Base-by-base conservation (phyloP, 495 filamentous ascomycete species). In the Articulospora tetracladia region DNA sequence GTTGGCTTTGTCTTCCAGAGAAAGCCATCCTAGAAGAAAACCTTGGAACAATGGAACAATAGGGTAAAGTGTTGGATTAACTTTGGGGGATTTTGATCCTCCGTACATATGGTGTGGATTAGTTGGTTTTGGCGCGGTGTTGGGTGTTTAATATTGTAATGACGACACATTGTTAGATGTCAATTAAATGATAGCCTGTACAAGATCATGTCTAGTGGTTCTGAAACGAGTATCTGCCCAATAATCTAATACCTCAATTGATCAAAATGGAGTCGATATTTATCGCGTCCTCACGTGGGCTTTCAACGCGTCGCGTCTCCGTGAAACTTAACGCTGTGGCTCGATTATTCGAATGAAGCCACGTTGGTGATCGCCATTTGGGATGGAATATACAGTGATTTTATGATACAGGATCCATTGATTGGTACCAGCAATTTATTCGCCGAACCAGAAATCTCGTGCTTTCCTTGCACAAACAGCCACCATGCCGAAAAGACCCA, bases 1-100 rank as follows among this genome's bases (percentile, higher is more conserved):
- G 86, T 55, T 86, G 82, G 83, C 69, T 64, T 1, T 92, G 88
- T 73, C 72, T 85, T 24, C 81, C 77, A 11, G 49, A 51, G 53
- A 61, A 28, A 20, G 23, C 30, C 13, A 32, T 32, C n/a, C n/a
- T n/a, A n/a, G n/a, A n/a, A n/a, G n/a, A n/a, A n/a, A n/a, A n/a
- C n/a, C n/a, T n/a, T n/a, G n/a, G n/a, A n/a, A n/a, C n/a, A n/a
- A n/a, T n/a, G n/a, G n/a, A n/a, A n/a, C n/a, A n/a, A n/a, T n/a
- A n/a, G n/a, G n/a, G n/a, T n/a, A n/a, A n/a, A n/a, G n/a, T n/a
- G n/a, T n/a, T n/a, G n/a, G n/a, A n/a, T n/a, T n/a, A n/a, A 13
- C 13, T 6, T 4, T 32, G 4, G 30, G 13, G 30, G 30, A 32
- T 13, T 32, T 32, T 32, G 13, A 32, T 32, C n/a, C 39, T 44